A percentile compares a stretch with the other conserved stretches of the same genome.
phyloP scores from a whole-genome alignment of 345 rosid species.

The Durio zibethinus region DNA sequence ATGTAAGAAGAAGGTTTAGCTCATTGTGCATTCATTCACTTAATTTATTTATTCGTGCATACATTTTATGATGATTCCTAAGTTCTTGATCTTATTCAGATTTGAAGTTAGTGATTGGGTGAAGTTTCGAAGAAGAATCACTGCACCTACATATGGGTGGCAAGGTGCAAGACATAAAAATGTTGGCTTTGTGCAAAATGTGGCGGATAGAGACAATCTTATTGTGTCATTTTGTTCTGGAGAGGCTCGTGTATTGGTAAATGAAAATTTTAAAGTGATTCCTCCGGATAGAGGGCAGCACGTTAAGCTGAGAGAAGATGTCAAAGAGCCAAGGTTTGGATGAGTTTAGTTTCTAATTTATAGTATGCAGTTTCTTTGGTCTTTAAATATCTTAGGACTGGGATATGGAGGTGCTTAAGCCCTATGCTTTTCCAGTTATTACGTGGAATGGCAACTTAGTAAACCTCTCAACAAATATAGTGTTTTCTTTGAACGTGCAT shows the following conservation, averaged over 20 bases:
- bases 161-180: constrained; percentile 86
- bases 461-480: not conserved
- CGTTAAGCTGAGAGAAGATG: constrained; percentile 69
- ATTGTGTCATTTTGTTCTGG: constrained; percentile 89
- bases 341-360: not conserved
- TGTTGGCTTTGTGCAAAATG: constrained; percentile 91
- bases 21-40: not conserved
- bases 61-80: not conserved
- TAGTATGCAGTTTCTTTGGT: not conserved
- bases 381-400: not conserved
- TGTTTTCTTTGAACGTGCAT: not conserved
- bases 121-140: constrained; percentile 77
- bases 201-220: constrained; percentile 67
- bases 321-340: constrained; percentile 91
- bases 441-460: not conserved
- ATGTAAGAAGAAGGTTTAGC: constrained; percentile 45
- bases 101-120: constrained; percentile 96
- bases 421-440: not conserved
- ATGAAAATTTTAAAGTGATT: constrained; percentile 80
- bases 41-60: not conserved
- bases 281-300: constrained; percentile 96
- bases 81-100: constrained; percentile 33
- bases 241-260: constrained; percentile 74
- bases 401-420: not conserved
- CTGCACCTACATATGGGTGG: constrained; percentile 77